Evolutionary conservation across 148 eudicot species (phyloP).

Genomic region (Pouteria glomerata): DNA sequence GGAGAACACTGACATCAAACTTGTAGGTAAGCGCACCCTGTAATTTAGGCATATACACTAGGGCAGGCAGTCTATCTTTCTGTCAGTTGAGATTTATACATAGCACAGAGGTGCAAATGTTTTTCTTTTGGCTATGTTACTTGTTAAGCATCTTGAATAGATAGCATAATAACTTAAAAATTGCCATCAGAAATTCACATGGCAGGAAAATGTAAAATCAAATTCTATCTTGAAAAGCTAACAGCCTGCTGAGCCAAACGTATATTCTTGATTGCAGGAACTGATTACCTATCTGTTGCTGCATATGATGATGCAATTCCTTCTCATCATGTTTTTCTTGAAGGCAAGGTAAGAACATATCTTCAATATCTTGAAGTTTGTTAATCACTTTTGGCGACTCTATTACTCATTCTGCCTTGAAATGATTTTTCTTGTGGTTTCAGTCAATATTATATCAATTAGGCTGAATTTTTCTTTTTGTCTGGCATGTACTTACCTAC

Average conservation of each 20-base stretch:
- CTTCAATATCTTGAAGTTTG: not conserved
- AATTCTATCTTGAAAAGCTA: not conserved
- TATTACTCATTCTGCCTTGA: not conserved
- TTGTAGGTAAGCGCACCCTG: conserved; percentile 62
- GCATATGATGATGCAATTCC: conserved; percentile 59
- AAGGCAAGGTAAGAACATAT: conserved; percentile 47
- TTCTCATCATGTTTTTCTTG: conserved; percentile 61
- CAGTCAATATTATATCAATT: not conserved
- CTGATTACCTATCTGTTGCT: conserved; percentile 78
- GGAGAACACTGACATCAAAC: conserved; percentile 94
- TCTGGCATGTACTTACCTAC: not conserved
- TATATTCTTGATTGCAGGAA: conserved; percentile 35
- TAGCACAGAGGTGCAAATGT: no score
- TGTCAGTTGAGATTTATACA: no score
- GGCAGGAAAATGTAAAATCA: no score
- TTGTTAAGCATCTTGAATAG: no score
- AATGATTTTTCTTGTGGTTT: not conserved
- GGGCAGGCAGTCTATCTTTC: not conserved
- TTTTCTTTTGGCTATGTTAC: no score
- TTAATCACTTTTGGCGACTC: not conserved
- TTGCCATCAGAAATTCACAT: no score
- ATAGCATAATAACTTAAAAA: not conserved
- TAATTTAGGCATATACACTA: not conserved
- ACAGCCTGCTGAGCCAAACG: not conserved
- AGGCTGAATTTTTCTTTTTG: not conserved